These are phyloP conservation scores for Mycena floridula DNA, from an alignment of 768 basidiomycete species.

Conservation along the genomic window DNA sequence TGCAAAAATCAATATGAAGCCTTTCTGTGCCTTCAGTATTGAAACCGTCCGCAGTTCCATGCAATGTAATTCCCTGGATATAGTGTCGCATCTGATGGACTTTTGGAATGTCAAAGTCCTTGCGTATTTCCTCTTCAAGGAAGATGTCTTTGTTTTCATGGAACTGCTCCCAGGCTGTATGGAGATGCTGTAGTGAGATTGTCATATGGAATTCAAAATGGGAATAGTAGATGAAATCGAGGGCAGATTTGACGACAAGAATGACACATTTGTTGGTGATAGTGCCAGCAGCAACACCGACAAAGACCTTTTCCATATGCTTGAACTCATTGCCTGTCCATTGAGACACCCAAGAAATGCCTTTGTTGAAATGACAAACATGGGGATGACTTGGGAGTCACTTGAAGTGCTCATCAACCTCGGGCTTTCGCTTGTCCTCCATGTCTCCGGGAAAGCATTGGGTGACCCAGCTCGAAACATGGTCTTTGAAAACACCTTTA, in stretches of 20 bases:
- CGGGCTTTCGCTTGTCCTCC: too few relatives aligned
- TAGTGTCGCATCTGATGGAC: neutral
- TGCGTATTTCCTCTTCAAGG: slow-evolving; percentile 4
- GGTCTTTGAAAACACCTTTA: too few relatives aligned
- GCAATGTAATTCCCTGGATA: too few relatives aligned
- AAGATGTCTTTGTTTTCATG: slow-evolving; percentile 14
- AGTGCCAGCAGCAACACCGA: slow-evolving; percentile 1
- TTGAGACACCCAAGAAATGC: too few relatives aligned
- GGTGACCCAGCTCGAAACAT: slow-evolving; percentile 3
- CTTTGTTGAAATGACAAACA: too few relatives aligned
- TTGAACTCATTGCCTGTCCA: too few relatives aligned
- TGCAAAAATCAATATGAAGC: slow-evolving; percentile 5
- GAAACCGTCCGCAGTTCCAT: neutral
- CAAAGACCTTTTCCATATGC: slow-evolving; percentile 11
- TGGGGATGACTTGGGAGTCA: too few relatives aligned
- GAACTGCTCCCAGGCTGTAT: slow-evolving; percentile 8
- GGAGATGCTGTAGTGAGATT: slow-evolving; percentile 5
- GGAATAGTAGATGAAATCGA: slow-evolving; percentile 16
- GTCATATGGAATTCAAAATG: slow-evolving; percentile 8
- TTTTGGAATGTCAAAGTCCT: slow-evolving; percentile 17
- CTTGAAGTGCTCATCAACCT: too few relatives aligned
- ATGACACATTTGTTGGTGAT: neutral
- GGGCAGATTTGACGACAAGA: slow-evolving; percentile 5
- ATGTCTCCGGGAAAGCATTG: too few relatives aligned
- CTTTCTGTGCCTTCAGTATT: neutral